phyloP scores from a whole-genome alignment of 2,329 filamentous ascomycete species.

The Alternaria rosae region DNA sequence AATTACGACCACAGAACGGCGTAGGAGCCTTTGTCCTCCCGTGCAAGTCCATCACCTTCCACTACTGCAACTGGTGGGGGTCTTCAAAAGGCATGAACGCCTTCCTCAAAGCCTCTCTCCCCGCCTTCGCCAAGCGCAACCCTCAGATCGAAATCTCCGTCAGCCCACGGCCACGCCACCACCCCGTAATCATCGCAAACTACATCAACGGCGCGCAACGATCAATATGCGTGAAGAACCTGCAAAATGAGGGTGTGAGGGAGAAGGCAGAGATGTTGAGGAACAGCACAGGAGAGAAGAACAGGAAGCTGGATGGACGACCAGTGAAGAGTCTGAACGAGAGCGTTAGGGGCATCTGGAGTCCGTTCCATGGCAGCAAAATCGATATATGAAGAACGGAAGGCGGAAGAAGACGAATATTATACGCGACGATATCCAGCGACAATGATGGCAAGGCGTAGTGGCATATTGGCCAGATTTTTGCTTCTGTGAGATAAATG shows the following conservation, averaged over 20 bases:
- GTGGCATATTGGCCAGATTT: neutral
- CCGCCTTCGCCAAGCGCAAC: conserved; percentile 79
- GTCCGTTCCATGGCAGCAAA: conserved; percentile 66
- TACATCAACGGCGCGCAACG: conserved; percentile 93
- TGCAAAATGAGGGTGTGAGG: conserved; percentile 80
- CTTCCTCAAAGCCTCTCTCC: conserved; percentile 81
- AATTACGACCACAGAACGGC: conserved; percentile 74
- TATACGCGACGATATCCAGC: neutral
- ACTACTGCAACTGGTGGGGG: conserved; percentile 96
- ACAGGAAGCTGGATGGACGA: conserved; percentile 63
- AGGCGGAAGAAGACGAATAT: neutral
- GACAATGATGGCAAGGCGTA: neutral
- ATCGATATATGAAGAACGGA: conserved; percentile 32
- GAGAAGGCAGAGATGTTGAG: conserved; percentile 78
- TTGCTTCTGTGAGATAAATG: neutral
- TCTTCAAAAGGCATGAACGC: conserved; percentile 93
- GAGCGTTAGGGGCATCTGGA: conserved; percentile 71
- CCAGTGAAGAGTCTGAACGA: conserved; percentile 68
- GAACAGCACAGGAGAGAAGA: conserved; percentile 77
- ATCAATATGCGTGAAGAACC: conserved; percentile 85
- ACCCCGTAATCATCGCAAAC: conserved; percentile 86
- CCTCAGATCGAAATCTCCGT: conserved; percentile 91
- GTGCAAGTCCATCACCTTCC: conserved; percentile 94
- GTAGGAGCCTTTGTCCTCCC: conserved; percentile 95
- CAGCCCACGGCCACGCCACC: conserved; percentile 86